Evolutionary conservation across 1,139 yeast genomes (phyloP), one percentile per base, ranked within the genome.

Genomic region (Protomyces pachydermus): DNA sequence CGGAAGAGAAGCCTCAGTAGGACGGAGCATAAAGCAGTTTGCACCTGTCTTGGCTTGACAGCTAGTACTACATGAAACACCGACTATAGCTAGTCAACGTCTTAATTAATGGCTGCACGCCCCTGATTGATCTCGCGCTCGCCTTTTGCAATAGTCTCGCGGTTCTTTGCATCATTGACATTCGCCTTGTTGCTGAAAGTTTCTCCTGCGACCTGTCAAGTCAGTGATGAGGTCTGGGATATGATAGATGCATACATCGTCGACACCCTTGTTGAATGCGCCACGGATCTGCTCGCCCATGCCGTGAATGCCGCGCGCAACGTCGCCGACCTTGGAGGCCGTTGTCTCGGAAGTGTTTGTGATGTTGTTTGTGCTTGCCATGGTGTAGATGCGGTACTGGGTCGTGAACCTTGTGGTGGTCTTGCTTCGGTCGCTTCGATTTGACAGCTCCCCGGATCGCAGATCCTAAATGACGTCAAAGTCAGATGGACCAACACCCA

Each of bases 211-310:
- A 28, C 35, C 34, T 25, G 37, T 14, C 1, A 28, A 28, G 9
- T 14, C 12, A 14, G 34, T 32, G 16, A 25, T 5, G 16, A 50
- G 35, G n/a, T 1, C 14, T 25, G 23, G 6, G 6, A 14, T 37
- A 16, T n/a, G 6, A 2, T 9, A 3, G 42, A 37, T 37, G 16
- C 34, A 23, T 35, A 45, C 52, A 34, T 58, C 56, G 20, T 58
- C 62, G 42, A 58, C 62, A n/a, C 62, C 62, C 28, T 51, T 52
- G 35, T 58, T 58, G 62, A 58, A 52, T 25, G 62, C 45, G 42
- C 62, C 62, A 9, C 62, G 38, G 35, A 58, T 52, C 16, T 51
- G 56, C 54, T 58, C 62, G 56, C 62, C 62, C 42, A 58, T 39
- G 56, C 62, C 62, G 23, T 58, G 62, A 35, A 58, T 28, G 18